phyloP scores from a whole-genome alignment of 2,329 filamentous ascomycete species.

The Rasamsonia emersonii region DNA sequence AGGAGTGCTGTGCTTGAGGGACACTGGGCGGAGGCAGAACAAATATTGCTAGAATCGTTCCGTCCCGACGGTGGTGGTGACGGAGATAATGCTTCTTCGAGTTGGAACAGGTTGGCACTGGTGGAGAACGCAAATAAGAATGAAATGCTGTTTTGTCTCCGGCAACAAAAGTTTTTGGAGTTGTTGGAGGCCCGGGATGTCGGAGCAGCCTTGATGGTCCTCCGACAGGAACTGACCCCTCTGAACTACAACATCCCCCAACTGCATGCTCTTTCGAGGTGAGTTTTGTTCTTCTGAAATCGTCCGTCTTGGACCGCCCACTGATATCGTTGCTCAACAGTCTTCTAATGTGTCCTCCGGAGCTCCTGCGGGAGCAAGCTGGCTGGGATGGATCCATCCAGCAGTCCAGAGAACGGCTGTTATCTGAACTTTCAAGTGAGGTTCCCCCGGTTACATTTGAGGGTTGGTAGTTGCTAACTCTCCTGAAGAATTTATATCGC shows the following conservation, averaged over 20 bases:
- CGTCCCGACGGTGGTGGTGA: conserved; percentile 37
- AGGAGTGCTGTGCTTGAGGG: conserved; percentile 70
- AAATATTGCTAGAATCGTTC: conserved; percentile 55
- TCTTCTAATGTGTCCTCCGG: conserved; percentile 78
- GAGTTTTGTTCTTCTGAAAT: conserved; percentile 12
- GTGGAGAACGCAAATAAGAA: conserved; percentile 65
- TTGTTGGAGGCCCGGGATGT: conserved; percentile 70
- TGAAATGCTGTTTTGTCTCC: conserved; percentile 77
- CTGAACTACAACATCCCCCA: conserved; percentile 68
- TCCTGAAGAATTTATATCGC: conserved; percentile 70
- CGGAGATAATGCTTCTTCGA: conserved; percentile 18
- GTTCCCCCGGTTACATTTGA: conserved; percentile 10
- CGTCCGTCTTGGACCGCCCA: neutral
- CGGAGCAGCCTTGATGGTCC: conserved; percentile 65
- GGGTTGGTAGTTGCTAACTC: conserved; percentile 19
- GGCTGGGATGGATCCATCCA: conserved; percentile 77
- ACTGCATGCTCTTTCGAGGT: conserved; percentile 74
- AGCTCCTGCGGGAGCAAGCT: conserved; percentile 67
- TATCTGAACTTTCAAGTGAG: conserved; percentile 78
- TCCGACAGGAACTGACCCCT: conserved; percentile 80
- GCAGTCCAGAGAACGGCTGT: conserved; percentile 61
- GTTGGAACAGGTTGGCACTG: conserved; percentile 58
- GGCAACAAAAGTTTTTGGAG: conserved; percentile 93
- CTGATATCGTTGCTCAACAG: conserved; percentile 40
- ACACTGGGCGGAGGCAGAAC: conserved; percentile 77